Base-by-base conservation (phyloP, 345 rosid species). In the Eucalyptus microcorys region DNA sequence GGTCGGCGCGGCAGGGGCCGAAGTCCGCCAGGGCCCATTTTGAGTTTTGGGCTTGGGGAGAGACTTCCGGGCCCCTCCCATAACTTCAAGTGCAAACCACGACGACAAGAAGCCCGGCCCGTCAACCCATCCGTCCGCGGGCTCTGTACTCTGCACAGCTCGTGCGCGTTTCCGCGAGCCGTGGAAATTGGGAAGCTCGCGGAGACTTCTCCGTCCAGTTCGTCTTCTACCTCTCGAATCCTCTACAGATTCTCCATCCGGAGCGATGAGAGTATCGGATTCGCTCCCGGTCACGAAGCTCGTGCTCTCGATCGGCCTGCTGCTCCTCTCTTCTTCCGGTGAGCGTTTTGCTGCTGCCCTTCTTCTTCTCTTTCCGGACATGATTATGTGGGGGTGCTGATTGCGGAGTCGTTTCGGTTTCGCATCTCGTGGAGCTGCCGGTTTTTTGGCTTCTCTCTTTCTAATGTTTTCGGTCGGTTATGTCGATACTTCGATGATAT, bases 301-400 rank as follows among this genome's bases (percentile, higher is more conserved):
- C 47, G 80, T 90, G 22, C 83, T 94, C 45, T 68, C 92, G 49
- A 76, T 91, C 66, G 87, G 88, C 84, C 89, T 91, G 86, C 90
- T 87, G 2, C 7, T 91, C 85, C 79, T 85, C 30, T 89, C 87
- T 86, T 91, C 94, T 27, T 90, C 76, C 79, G 96, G 96, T 95
- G 91, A 89, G 71, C 40, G 30, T 40, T 76, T 34, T 40, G 13
- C n/a, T n/a, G n/a, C n/a, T n/a, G n/a, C n/a, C n/a, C n/a, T n/a
- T n/a, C n/a, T n/a, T n/a, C n/a, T n/a, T n/a, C n/a, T n/a, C n/a
- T n/a, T n/a, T n/a, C n/a, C n/a, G n/a, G n/a, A n/a, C n/a, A 40
- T 37, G 47, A 40, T 17, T 10, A 21, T 22, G 47, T 3, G 22
- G 26, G 15, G 30, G 30, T 2, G 84, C 84, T 76, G 84, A 76